These are phyloP conservation scores for Porodaedalea pini DNA, from an alignment of 1,284 basidiomycete species.

Conservation along the genomic window DNA sequence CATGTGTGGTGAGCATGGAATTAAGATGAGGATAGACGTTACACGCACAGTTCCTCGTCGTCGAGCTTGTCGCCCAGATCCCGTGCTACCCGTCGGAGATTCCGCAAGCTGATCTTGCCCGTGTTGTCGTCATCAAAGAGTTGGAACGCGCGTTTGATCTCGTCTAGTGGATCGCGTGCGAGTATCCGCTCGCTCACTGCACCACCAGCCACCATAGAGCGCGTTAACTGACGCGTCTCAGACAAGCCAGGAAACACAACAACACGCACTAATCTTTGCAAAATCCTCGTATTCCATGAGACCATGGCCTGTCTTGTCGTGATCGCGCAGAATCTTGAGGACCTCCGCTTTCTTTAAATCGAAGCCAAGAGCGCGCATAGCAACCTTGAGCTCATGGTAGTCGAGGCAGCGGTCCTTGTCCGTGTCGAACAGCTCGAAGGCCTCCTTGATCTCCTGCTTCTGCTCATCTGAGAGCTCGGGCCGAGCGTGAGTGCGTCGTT, in stretches of 20 bases:
- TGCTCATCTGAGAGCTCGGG: constrained; percentile 92
- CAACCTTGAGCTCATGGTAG: constrained; percentile 98
- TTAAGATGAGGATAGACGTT: constrained; percentile 5
- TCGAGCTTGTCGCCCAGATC: constrained; percentile 95
- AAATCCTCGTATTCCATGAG: constrained; percentile 95
- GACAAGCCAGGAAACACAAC: constrained; percentile 7
- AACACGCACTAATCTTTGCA: constrained; percentile 87
- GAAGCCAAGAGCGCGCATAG: constrained; percentile 96
- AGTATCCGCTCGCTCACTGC: constrained; percentile 94
- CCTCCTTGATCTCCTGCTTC: constrained; percentile 96
- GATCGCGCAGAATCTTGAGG: constrained; percentile 88
- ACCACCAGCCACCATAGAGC: constrained; percentile 8
- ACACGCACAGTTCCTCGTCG: constrained; percentile 92
- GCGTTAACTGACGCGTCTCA: background rate
- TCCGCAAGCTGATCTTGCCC: constrained; percentile 90
- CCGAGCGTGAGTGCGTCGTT: constrained; percentile 64
- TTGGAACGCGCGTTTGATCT: constrained; percentile 92
- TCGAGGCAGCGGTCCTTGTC: constrained; percentile 97
- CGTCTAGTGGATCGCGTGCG: constrained; percentile 92
- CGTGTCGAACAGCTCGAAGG: constrained; percentile 98
- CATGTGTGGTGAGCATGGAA: constrained; percentile 17
- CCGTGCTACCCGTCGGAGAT: constrained; percentile 91
- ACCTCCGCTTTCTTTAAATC: constrained; percentile 99
- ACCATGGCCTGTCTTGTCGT: constrained; percentile 87
- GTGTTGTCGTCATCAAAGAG: constrained; percentile 96